Percentiles rank a stretch among this genome's conserved stretches.
These are phyloP conservation scores for Oenanthe sinensis DNA, from an alignment of 129 eudicot species.

Conservation along the genomic window DNA sequence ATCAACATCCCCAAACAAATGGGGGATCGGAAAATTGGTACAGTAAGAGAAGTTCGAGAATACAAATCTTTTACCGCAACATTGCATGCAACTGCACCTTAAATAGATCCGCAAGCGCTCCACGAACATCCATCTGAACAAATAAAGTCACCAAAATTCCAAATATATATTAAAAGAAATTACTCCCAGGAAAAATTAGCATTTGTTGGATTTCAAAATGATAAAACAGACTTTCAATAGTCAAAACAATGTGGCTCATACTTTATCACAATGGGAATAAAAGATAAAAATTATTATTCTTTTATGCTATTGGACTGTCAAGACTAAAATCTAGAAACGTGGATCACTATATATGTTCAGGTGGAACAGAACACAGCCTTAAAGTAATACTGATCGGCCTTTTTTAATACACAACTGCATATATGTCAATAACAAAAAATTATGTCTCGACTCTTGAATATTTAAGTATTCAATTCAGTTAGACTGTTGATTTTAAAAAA, in stretches of 20 bases:
- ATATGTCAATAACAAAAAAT: too few species aligned
- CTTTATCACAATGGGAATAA: neutral
- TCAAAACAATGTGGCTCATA: neutral
- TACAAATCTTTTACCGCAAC: constrained; percentile 30
- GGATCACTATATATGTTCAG: neutral
- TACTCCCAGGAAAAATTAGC: neutral
- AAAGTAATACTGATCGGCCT: neutral
- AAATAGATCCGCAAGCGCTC: constrained; percentile 76
- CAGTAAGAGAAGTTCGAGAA: neutral
- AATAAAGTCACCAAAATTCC: neutral
- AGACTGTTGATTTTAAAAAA: too few species aligned
- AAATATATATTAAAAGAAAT: neutral
- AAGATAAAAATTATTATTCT: neutral
- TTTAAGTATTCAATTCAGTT: too few species aligned
- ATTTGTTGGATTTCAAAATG: neutral
- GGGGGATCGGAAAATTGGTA: neutral
- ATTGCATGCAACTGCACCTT: constrained; percentile 59
- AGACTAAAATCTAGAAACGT: neutral
- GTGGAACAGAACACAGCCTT: neutral
- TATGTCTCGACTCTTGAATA: too few species aligned
- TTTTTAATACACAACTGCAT: neutral
- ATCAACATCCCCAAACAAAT: neutral
- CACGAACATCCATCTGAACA: constrained; percentile 78
- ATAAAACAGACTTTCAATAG: neutral
- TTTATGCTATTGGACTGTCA: neutral